phyloP scores from a whole-genome alignment of 306 rosid species.

The Rosa persica region DNA sequence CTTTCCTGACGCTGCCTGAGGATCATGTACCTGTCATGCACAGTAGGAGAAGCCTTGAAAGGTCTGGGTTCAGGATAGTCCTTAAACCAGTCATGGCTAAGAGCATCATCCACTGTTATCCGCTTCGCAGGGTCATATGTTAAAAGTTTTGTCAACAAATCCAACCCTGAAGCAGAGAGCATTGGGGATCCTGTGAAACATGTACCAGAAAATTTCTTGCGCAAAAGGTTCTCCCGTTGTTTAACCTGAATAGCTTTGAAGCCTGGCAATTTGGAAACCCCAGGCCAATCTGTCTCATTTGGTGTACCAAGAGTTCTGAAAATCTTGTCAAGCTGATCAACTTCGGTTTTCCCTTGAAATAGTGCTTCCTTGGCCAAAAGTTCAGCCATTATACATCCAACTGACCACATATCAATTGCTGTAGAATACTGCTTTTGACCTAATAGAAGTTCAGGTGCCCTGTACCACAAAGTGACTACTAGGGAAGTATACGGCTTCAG shows the following conservation, averaged over 20 bases:
- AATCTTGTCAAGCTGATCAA: conserved; percentile 88
- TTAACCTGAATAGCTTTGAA: conserved; percentile 60
- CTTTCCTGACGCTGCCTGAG: conserved; percentile 32
- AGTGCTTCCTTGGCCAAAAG: conserved; percentile 72
- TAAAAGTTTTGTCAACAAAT: conserved; percentile 74
- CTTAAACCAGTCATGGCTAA: conserved; percentile 77
- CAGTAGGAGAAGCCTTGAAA: conserved; percentile 51
- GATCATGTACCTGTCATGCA: conserved; percentile 48
- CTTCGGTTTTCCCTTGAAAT: conserved; percentile 75
- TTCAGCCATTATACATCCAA: conserved; percentile 97
- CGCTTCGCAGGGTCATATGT: conserved; percentile 75
- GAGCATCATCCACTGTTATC: conserved; percentile 78
- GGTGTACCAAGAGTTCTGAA: conserved; percentile 80
- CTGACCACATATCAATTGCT: conserved; percentile 97
- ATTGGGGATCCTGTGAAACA: conserved; percentile 81
- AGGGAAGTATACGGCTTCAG: conserved; percentile 79
- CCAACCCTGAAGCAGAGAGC: conserved; percentile 77
- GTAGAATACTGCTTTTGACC: conserved; percentile 83
- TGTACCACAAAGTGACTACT: conserved; percentile 94
- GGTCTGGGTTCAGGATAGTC: conserved; percentile 75
- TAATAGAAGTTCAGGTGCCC: conserved; percentile 88
- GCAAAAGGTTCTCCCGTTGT: conserved; percentile 56
- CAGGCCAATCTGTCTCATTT: conserved; percentile 77
- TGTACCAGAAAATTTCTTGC: conserved; percentile 77
- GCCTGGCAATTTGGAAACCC: conserved; percentile 71